Evolutionary conservation across 2,329 filamentous ascomycete genomes (phyloP).

Genomic region (Pseudogymnoascus sp.): DNA sequence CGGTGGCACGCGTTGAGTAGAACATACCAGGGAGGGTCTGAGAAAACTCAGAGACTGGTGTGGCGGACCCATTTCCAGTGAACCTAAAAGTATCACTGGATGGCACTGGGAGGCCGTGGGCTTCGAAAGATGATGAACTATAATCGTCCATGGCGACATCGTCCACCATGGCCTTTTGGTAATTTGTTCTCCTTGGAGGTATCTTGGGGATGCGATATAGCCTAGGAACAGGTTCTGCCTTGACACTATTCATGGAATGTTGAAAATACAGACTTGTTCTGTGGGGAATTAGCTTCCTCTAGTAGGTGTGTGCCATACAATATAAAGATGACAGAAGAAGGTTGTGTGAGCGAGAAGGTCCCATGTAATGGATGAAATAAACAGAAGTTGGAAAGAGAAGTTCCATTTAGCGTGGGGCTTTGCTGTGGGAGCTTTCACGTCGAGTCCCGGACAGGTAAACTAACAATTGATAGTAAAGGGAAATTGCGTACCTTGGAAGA

Average conservation of each 20-base stretch:
- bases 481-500: neutral
- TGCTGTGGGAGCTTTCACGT: neutral
- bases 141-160: neutral
- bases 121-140: neutral
- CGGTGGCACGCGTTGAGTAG: neutral
- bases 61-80: neutral
- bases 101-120: neutral
- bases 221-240: neutral
- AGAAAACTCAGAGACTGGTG: neutral
- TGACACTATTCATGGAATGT: neutral
- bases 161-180: neutral
- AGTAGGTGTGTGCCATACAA: neutral
- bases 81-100: neutral
- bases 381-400: neutral
- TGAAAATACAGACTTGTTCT: neutral
- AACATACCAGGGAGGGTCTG: conserved; percentile 2
- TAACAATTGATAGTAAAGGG: neutral
- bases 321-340: neutral
- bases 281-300: neutral
- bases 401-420: neutral
- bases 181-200: neutral
- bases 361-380: neutral
- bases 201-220: neutral
- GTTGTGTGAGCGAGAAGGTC: neutral
- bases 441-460: neutral